Base-by-base conservation (phyloP, 1,284 basidiomycete genomes). In the Singerocomus inundabilis region DNA sequence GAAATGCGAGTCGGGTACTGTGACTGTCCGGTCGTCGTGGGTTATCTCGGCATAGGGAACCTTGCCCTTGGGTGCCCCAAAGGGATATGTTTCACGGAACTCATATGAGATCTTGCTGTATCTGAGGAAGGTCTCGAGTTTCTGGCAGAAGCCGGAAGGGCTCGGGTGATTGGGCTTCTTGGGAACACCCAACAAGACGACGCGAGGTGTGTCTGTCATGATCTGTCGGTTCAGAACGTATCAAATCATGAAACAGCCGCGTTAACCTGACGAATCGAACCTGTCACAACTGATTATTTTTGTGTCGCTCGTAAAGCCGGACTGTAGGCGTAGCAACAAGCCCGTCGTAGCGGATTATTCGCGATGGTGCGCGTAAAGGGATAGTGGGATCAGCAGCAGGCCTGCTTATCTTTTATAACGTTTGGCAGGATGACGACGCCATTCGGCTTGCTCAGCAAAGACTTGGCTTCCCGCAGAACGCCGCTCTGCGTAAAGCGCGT, bases 71-170 rank as follows among this genome's bases (percentile, higher is more conserved):
- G 69, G 66, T 13, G 52, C 68, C 4, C 53, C 58, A 53, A 35
- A 44, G 5, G 63, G 59, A 42, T 49, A 55, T 3, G 55, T 55
- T 21, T 58, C 63, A 1, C 67, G 65, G 12, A 58, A 55, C 34
- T 68, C 67, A 11, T 66, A 67, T 5, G 67, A 57, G 49, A 60
- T 49, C 12, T 56, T 54, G 53, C 45, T 53, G 24, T 62, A 66
- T 45, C 55, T 54, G 15, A 66, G 67, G 51, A 66, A 68, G 4
- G 56, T 56, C 46, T 68, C 69, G 3, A 68, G 53, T 33, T 71
- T 68, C 54, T 71, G 66, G 51, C 67, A 71, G 54, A 66, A 68
- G 7, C 64, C 68, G n/a, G 67, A 68, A 2, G 30, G 10, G 15
- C 67, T 70, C 16, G 66, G 62, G 3, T 26, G 41, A 32, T 60